phyloP scores from a whole-genome alignment of 225 moss, liverwort and hornwort species.

The Sphagnum contortum region DNA sequence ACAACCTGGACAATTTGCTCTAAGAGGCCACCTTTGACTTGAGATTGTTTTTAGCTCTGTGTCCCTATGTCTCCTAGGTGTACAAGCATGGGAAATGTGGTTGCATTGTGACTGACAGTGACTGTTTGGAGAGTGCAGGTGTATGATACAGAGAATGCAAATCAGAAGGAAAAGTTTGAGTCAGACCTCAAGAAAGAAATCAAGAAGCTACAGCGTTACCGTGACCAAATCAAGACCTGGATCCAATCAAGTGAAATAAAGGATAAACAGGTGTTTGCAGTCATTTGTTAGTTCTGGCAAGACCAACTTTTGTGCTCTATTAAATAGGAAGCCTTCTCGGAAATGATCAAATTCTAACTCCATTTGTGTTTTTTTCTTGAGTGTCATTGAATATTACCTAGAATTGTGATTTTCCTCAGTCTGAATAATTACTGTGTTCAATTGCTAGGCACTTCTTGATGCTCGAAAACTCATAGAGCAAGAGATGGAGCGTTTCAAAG shows the following conservation, averaged over 20 bases:
- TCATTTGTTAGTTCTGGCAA: too few relatives aligned
- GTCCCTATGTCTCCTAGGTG: too few relatives aligned
- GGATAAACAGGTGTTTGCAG: slow-evolving; percentile 69
- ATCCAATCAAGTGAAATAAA: slow-evolving; percentile 98
- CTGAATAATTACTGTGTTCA: not conserved
- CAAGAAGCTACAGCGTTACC: slow-evolving; percentile 93
- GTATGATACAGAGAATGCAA: slow-evolving; percentile 97
- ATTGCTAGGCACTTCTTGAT: slow-evolving; percentile 80
- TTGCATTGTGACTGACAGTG: too few relatives aligned
- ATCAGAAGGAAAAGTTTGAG: slow-evolving; percentile 97
- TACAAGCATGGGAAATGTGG: too few relatives aligned
- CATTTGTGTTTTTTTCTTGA: too few relatives aligned
- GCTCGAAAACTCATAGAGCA: slow-evolving; percentile 98
- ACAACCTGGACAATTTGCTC: too few relatives aligned
- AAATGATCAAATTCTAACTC: too few relatives aligned
- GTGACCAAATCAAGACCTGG: slow-evolving; percentile 99
- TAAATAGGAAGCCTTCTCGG: too few relatives aligned
- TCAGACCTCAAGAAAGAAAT: slow-evolving; percentile 97
- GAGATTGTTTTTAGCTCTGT: too few relatives aligned
- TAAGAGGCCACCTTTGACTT: too few relatives aligned
- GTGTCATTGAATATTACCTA: too few relatives aligned
- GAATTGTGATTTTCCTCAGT: not conserved
- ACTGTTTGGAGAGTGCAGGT: slow-evolving; percentile 25
- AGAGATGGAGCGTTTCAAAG: slow-evolving; percentile 99
- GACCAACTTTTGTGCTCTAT: too few relatives aligned